Evolutionary conservation across 352 stramenopile species (phyloP).

Genomic region (Globisporangium paroecandrum): DNA sequence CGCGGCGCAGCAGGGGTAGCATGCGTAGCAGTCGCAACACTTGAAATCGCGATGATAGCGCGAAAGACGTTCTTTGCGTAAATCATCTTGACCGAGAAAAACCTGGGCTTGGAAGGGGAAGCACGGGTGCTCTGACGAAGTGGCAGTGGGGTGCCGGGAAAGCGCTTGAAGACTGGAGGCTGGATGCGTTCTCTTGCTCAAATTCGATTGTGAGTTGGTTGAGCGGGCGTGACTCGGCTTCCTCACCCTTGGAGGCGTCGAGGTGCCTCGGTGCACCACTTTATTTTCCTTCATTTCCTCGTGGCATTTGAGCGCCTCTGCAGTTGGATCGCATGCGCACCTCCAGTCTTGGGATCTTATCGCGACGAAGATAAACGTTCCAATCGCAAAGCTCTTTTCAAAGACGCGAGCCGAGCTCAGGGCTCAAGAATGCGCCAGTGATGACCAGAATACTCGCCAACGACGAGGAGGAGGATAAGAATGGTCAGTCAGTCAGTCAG

Average conservation of each 20-base stretch:
- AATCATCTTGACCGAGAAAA: slow-evolving; percentile 40
- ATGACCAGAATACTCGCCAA: background rate
- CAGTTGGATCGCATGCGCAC: background rate
- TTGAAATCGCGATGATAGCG: slow-evolving; percentile 54
- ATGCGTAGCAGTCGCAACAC: slow-evolving; percentile 34
- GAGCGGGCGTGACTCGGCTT: background rate
- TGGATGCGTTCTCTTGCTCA: slow-evolving; percentile 23
- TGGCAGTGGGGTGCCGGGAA: slow-evolving; percentile 17
- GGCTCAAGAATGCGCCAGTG: background rate
- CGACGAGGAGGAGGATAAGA: background rate
- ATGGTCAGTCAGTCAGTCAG: background rate
- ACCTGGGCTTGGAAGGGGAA: slow-evolving; percentile 19
- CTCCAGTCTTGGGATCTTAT: background rate
- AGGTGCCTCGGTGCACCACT: background rate
- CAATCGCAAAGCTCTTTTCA: background rate
- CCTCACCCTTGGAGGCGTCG: background rate
- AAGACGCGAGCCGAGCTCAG: background rate
- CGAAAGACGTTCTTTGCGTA: slow-evolving; percentile 58
- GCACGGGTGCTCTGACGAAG: slow-evolving; percentile 20
- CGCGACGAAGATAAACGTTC: background rate
- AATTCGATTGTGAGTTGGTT: slow-evolving; percentile 23
- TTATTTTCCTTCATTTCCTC: background rate
- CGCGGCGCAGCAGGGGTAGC: slow-evolving; percentile 18
- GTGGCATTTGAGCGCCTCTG: background rate
- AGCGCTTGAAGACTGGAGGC: slow-evolving; percentile 17